A percentile compares a stretch with the other conserved stretches of the same genome.
Conservation (phyloP, 2,329 filamentous ascomycete genomes). For the Aspergillus awamori region DNA sequence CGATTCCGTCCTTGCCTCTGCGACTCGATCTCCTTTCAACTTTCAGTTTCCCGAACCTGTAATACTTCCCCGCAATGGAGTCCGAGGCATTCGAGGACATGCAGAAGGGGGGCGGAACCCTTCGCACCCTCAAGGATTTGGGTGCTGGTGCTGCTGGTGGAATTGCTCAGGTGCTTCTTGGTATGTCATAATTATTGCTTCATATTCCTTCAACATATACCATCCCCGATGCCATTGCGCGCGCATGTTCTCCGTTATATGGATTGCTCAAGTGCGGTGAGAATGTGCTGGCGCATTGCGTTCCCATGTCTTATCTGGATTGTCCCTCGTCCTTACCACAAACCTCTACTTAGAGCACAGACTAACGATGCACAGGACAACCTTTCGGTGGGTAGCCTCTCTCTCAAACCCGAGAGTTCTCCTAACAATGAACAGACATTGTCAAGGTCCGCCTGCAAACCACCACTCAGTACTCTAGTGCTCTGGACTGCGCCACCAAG, state of each 20-base stretch:
- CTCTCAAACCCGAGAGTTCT: not conserved
- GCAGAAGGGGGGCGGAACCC: conserved; percentile 44
- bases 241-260: too few species aligned
- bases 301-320: not conserved
- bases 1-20: not conserved
- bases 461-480: conserved; percentile 75
- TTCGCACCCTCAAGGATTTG: conserved; percentile 81
- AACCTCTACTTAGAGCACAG: not conserved
- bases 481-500: conserved; percentile 75
- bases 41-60: not conserved
- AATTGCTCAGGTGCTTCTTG: conserved; percentile 89
- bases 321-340: not conserved
- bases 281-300: not conserved
- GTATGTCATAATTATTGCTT: conserved; percentile 55
- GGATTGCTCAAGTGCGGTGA: not conserved
- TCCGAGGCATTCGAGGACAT: conserved; percentile 40
- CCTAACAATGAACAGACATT: conserved; percentile 64
- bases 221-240: not conserved
- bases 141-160: conserved; percentile 89
- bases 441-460: conserved; percentile 98
- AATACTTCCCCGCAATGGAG: conserved; percentile 29
- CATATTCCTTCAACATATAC: conserved; percentile 8
- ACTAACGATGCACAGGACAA: conserved; percentile 55
- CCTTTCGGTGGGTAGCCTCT: conserved; percentile 60
- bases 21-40: not conserved